Evolutionary conservation across 306 rosid genomes (phyloP).

Genomic region (Vachellia collinsii): DNA sequence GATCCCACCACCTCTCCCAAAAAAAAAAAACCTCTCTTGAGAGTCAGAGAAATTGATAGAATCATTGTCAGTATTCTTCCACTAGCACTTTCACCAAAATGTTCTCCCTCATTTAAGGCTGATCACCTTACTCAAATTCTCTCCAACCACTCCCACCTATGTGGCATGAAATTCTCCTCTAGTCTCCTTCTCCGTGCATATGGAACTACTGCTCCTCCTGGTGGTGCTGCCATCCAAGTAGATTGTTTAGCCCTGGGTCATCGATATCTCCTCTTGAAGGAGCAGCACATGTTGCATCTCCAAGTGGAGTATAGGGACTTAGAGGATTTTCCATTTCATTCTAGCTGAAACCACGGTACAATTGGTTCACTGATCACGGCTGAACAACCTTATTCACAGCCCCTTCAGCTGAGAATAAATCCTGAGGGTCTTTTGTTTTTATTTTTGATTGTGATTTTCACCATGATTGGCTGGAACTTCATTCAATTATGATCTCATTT

Average conservation of each 20-base stretch:
- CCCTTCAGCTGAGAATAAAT: background rate
- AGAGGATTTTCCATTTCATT: background rate
- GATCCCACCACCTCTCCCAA: background rate
- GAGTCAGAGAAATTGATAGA: background rate
- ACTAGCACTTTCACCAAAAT: background rate
- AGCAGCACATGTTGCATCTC: background rate
- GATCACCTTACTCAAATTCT: background rate
- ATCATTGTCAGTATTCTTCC: background rate
- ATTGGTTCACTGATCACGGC: background rate
- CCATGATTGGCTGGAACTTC: slow-evolving; percentile 3
- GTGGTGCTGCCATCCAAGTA: background rate
- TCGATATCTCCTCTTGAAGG: background rate
- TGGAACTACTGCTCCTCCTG: background rate
- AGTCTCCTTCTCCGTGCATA: background rate
- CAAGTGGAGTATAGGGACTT: background rate
- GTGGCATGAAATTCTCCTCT: background rate
- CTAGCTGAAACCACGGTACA: background rate
- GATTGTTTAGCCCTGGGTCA: background rate
- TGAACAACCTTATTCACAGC: background rate
- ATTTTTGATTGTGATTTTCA: background rate
- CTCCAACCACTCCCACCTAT: background rate
- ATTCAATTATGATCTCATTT: slow-evolving; percentile 7
- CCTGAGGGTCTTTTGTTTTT: background rate
- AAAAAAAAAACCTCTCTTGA: no score
- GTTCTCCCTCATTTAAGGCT: background rate